Evolutionary conservation across 2,329 filamentous ascomycete species (phyloP), one percentile per base, ranked within the genome.

Genomic region (Clarireedia paspali): DNA sequence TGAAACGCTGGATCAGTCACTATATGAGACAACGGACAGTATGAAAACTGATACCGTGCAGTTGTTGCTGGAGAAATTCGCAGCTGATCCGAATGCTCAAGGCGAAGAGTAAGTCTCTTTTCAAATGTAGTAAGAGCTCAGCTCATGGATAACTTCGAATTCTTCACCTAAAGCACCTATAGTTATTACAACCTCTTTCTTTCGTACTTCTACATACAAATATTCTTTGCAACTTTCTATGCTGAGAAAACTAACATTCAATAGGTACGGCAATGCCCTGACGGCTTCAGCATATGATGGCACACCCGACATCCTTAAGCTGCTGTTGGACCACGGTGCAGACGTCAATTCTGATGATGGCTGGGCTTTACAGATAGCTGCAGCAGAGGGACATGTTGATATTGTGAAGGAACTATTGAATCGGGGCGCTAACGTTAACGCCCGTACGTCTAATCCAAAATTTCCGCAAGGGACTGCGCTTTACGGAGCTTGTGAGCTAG

Each of bases 331-430:
- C 15, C 6, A 47, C 14, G 45, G 45, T 47, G 45, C 45, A 14
- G 14, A 24, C 14, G 45, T 47, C 14, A 47, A 47, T 42, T 42
- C 15, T 3, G 15, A 42, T 2, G 39, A 42, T 42, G 39, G 39
- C 39, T 42, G 39, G 39, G 39, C 47, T 27, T 34, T 55, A 50
- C 53, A 55, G 34, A 44, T 23, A 20, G 53, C 53, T 42, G 45
- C 53, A 12, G 38, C 10, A 12, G 40, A 40, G n/a, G 53, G 53
- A 14, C 47, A 40, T 6, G n/a, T 55, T 38, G 44, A 55, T 14
- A 45, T 55, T 15, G 45, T 49, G 15, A 38, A 50, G 24, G 47
- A 45, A 24, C 24, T 55, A 15, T 39, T 55, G 10, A 44, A 42
- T 34, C 40, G 30, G 14, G 46, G 46, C 23, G 53, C 53, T 17